Evolutionary conservation across 192 early-diverging fungal genomes (phyloP).

Genomic region (Coemansia sp.): DNA sequence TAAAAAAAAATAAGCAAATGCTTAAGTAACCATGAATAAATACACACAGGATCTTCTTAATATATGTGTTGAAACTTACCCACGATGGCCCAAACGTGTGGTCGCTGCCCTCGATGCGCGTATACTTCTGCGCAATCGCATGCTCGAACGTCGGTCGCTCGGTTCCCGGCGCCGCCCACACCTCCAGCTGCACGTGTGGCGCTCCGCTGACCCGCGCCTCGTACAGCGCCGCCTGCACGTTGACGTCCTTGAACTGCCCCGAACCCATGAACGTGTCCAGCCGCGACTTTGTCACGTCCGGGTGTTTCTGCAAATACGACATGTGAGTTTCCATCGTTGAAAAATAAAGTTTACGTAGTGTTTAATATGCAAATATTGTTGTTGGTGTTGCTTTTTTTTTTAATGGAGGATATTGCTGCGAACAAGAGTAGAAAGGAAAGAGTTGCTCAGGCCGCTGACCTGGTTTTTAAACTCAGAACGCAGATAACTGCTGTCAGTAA

Average conservation of each 20-base stretch:
- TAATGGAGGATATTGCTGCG: too few relatives aligned
- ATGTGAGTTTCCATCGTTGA: slow-evolving; percentile 31
- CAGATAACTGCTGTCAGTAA: too few relatives aligned
- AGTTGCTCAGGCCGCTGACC: too few relatives aligned
- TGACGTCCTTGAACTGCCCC: slow-evolving; percentile 66
- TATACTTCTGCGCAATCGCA: slow-evolving; percentile 62
- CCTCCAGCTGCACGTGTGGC: slow-evolving; percentile 55
- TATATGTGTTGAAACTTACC: slow-evolving; percentile 27
- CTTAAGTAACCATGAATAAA: too few relatives aligned
- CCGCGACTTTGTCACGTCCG: slow-evolving; percentile 71
- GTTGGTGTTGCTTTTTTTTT: too few relatives aligned
- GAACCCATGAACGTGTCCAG: slow-evolving; percentile 72
- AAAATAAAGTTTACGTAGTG: background rate
- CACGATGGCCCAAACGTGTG: slow-evolving; percentile 83
- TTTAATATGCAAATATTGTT: too few relatives aligned
- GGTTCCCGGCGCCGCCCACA: slow-evolving; percentile 49
- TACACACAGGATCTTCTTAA: too few relatives aligned
- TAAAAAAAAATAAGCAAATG: too few relatives aligned
- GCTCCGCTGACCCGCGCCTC: slow-evolving; percentile 37
- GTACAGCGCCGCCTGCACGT: slow-evolving; percentile 57
- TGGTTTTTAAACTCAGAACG: too few relatives aligned
- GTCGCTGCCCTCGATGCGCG: slow-evolving; percentile 62
- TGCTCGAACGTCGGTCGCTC: slow-evolving; percentile 51
- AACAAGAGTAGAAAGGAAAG: too few relatives aligned
- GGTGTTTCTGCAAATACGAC: slow-evolving; percentile 60